These are phyloP conservation scores for Microsporum ferrugineum DNA, from an alignment of 2,329 filamentous ascomycete genomes.

Conservation along the genomic window DNA sequence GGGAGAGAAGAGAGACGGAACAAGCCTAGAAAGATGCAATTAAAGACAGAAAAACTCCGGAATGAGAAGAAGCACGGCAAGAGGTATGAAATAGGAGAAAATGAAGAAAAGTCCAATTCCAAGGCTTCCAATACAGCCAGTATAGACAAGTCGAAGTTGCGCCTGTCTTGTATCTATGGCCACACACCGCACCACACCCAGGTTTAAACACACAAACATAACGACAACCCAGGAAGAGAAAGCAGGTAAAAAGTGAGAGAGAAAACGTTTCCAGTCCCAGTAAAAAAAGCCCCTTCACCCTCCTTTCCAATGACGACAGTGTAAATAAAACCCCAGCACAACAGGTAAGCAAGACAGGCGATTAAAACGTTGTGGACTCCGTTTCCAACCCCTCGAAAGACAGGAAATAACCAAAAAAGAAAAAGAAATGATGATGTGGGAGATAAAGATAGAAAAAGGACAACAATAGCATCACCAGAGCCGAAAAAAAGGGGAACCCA, in stretches of 20 bases:
- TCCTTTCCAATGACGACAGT: constrained; percentile 2
- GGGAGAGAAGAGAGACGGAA: not conserved
- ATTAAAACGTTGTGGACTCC: not conserved
- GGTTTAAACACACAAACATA: not conserved
- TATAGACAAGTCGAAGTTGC: constrained; percentile 4
- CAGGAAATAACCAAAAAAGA: not conserved
- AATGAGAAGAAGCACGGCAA: not conserved
- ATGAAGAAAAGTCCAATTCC: not conserved
- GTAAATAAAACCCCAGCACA: not conserved
- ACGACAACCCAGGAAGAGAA: not conserved
- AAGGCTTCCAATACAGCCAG: not conserved
- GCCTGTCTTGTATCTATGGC: constrained; percentile 6
- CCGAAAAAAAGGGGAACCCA: no score
- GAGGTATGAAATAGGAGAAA: not conserved
- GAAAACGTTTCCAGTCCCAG: constrained; percentile 2
- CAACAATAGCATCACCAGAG: no score
- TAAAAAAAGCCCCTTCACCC: not conserved
- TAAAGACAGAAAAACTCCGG: not conserved
- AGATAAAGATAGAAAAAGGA: not conserved
- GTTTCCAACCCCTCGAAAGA: not conserved
- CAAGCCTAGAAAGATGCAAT: not conserved
- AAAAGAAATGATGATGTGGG: not conserved
- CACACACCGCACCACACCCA: constrained; percentile 1
- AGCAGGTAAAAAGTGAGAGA: not conserved
- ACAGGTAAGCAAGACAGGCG: not conserved